Evolutionary conservation across 371 early-diverging fungal genomes (phyloP), one percentile per base, ranked within the genome.

Genomic region (Haplosporangium sp.): DNA sequence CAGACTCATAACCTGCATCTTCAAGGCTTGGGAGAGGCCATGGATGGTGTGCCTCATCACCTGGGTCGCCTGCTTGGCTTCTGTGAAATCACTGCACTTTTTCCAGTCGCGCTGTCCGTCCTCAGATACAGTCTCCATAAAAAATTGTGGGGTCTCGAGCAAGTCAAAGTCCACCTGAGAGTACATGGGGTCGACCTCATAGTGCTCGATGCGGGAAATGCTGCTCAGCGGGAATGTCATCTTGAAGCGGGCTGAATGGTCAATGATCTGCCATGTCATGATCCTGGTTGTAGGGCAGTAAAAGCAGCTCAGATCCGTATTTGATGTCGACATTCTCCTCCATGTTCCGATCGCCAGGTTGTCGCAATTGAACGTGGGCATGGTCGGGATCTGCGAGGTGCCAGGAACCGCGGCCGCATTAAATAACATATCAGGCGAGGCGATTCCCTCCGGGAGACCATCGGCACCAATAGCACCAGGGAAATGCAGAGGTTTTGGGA

Each of bases 31-130:
- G 6, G 86, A 80, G 11, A 87, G 61, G 5, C 91, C 91, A 55
- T 87, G 86, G 45, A 92, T 80, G 8, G 91, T 84, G 62, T 93
- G 94, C 50, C 86, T 82, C 59, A 85, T 85, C 69, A 87, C 86
- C 11, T 86, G 64, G 20, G 91, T 87, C 7, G 92, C 93, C 83
- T 92, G 92, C 65, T 85, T 86, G 60, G 84, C 84, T 67, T 92
- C 93, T 12, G 93, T 93, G 62, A 94, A 94, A 69, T 94, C 94
- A 36, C 87, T 86, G 80, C 93, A 92, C 65, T 87, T 89, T 12
- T 87, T 83, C 91, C 92, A 92, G 20, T 80, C 71, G 47, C 77
- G 74, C 58, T 65, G 53, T 53, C 69, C 61, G 52, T 79, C 80
- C 59, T 79, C 72, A 6, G 81, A 80, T 61, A 86, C 62, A 68